Percentiles rank a stretch among this genome's conserved stretches.
phyloP scores from a whole-genome alignment of 176 grass and related monocot genomes.

The Leersia perrieri region DNA sequence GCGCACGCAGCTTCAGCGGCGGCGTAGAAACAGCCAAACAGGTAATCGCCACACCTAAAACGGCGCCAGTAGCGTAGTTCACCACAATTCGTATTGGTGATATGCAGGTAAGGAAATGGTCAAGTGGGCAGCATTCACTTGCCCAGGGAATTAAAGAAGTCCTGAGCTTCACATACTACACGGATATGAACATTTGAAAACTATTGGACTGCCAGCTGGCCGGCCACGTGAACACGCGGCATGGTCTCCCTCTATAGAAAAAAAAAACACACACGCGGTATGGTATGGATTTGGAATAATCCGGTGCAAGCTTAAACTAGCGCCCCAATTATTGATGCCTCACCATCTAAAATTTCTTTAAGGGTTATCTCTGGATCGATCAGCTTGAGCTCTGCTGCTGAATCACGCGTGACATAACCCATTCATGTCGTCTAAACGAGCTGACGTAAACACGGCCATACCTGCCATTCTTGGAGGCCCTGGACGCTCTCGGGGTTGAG shows the following conservation, averaged over 20 bases:
- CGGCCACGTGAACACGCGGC: slow-evolving; percentile 22
- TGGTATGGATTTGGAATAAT: slow-evolving; percentile 3
- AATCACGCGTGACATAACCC: neutral
- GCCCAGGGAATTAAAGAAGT: neutral
- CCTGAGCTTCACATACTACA: neutral
- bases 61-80: neutral
- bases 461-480: slow-evolving; percentile 84
- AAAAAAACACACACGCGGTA: neutral
- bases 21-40: neutral
- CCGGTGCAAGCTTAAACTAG: neutral
- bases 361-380: neutral
- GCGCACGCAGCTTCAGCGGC: neutral
- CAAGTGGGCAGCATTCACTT: neutral
- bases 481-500: slow-evolving; percentile 74
- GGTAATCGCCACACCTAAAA: neutral
- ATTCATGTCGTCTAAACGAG: neutral
- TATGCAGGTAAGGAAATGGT: neutral
- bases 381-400: neutral
- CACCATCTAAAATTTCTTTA: neutral
- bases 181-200: slow-evolving; percentile 36
- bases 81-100: neutral
- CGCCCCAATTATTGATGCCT: neutral
- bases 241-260: neutral
- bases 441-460: neutral
- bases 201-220: neutral